Evolutionary conservation across 495 filamentous ascomycete genomes (phyloP), one percentile per base, ranked within the genome.

Genomic region (Annulohypoxylon stygium): DNA sequence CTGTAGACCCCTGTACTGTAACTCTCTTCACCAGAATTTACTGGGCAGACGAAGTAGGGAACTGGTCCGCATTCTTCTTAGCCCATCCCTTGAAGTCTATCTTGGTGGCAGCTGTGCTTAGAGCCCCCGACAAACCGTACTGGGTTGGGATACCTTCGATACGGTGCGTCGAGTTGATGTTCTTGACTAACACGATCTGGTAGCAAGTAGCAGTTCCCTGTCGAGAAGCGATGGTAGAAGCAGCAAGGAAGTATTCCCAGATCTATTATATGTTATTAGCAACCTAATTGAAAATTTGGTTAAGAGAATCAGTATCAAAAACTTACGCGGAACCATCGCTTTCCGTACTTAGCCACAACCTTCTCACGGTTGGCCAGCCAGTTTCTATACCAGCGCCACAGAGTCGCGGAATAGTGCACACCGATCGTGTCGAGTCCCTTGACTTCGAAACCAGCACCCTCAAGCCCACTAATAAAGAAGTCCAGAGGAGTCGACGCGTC

Each of bases 331-430:
- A 94, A 99, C 96, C 96, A 99, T 74, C 93, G 85, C 71, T 92
- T 91, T 72, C 96, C 96, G 80, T 98, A 99, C 87, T 98, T 98
- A 67, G 93, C 94, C 79, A 91, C 88, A 36, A 98, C 92, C 86
- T 97, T 98, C 69, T 97, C 95, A 67, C 88, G 87, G 88, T 98
- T 99, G 80, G 87, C 96, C 81, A 98, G 87, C 96, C 96, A 99
- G 87, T 99, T 99, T 74, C 96, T 87, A 86, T 99, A 99, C 96
- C 96, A 99, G 78, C 93, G 90, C 96, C 96, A 99, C 50, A 99
- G 84, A 37, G 96, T 99, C 59, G 95, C 94, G 39, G 93, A 97
- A 83, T 99, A 99, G 85, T 99, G 96, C 45, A 99, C 94, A 75
- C 94, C 95, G 74, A 97, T 89, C 57, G 93, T 97, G 78, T 97